Evolutionary conservation across 139 green algal genomes (phyloP), one percentile per base, ranked within the genome.

Genomic region (Monoraphidium neglectum): DNA sequence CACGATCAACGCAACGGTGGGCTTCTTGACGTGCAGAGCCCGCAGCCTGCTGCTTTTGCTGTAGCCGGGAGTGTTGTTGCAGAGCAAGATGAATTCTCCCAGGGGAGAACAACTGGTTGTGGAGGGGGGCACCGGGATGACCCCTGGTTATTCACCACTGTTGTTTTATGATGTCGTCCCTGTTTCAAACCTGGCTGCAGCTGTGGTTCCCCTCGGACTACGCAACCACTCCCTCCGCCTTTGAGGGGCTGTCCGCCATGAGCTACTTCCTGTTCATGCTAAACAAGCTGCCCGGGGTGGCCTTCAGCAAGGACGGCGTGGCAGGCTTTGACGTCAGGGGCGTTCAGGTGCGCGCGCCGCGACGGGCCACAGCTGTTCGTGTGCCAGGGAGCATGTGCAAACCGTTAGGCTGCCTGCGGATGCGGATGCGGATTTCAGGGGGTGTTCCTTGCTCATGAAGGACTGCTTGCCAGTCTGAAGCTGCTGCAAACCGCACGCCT

Each of bases 191-290:
- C n/a, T n/a, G n/a, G n/a, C 37, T 76, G 67, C 68, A 82, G 76
- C 30, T 77, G 24, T 82, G 76, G 75, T 86, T 83, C 28, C 64
- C 70, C n/a, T 35, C 65, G 28, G 47, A 66, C 37, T 86, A 69
- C 43, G 26, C 71, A 30, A 51, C 32, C 24, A 10, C 62, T 1
- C 54, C 53, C 12, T 74, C 65, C 1, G 28, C 65, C 1, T 80
- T 80, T 43, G 51, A 74, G 13, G 66, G 65, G 38, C 21, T 69
- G 8, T 64, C 65, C 13, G 65, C 65, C 1, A 28, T 80, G n/a
- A 65, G 75, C 74, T 75, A 74, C 54, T 80, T 64, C 28, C 46
- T 59, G 1, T 75, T 80, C 38, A 10, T 80, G 65, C 65, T 80
- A 2, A 75, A 66, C 74, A 74, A 74, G n/a, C 74, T 80, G 28